phyloP scores from a whole-genome alignment of 192 early-diverging fungal genomes.

The Allomyces macrogynus region DNA sequence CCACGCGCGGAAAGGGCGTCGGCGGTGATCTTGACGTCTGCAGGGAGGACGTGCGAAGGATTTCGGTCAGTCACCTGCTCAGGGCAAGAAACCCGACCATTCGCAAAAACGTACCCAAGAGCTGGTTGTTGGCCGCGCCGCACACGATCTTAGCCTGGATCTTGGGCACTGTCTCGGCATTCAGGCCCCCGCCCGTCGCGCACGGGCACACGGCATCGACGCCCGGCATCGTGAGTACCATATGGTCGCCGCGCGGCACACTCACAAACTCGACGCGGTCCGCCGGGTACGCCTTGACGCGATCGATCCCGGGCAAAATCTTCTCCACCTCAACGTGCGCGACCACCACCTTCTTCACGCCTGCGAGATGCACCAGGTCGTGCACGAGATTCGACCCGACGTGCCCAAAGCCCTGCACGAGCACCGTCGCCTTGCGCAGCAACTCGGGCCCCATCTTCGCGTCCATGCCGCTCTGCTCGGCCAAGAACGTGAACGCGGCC shows the following conservation, averaged over 20 bases:
- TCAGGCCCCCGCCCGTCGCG: constrained; percentile 19
- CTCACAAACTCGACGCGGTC: constrained; percentile 6
- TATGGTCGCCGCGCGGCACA: constrained; percentile 10
- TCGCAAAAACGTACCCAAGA: constrained; percentile 8
- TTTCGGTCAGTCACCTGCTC: too few relatives aligned
- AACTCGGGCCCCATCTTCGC: constrained; percentile 14
- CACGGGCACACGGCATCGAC: constrained; percentile 21
- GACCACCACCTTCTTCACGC: constrained; percentile 11
- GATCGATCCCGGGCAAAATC: constrained; percentile 4
- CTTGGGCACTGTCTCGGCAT: constrained; percentile 14
- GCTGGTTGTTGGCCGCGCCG: constrained; percentile 27
- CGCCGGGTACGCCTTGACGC: neutral
- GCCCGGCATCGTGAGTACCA: constrained; percentile 6
- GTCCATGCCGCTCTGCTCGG: constrained; percentile 1
- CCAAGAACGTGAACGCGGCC: constrained; percentile 15
- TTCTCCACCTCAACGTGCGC: constrained; percentile 8
- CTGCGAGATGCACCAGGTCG: constrained; percentile 10
- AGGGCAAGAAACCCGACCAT: too few relatives aligned
- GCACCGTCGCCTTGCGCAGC: constrained; percentile 12
- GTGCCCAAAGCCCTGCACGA: constrained; percentile 10
- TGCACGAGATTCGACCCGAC: constrained; percentile 13
- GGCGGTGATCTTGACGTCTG: constrained; percentile 12
- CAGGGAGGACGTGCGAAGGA: too few relatives aligned
- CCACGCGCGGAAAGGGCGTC: constrained; percentile 12
- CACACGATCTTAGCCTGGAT: constrained; percentile 11